Evolutionary conservation across 805 yeast species (phyloP).

Genomic region (Ogataea wickerhamii): DNA sequence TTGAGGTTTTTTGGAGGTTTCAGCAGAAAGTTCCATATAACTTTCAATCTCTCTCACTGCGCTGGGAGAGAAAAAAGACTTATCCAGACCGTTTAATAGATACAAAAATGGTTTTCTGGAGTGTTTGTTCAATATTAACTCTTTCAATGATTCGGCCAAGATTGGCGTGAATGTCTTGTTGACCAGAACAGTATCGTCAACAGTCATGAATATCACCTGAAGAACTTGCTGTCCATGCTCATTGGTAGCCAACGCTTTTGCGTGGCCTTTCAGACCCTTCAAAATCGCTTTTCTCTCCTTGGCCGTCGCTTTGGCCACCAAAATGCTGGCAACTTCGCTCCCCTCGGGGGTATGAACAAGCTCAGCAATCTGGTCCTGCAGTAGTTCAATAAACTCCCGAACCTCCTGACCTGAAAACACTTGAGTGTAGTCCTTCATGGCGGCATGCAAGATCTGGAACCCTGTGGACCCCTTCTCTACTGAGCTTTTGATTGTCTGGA

Average conservation of each 20-base stretch:
- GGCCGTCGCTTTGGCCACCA: constrained; percentile 80
- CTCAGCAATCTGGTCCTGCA: constrained; percentile 88
- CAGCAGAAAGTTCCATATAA: constrained; percentile 58
- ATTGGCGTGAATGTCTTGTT: constrained; percentile 68
- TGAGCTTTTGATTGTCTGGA: constrained; percentile 81
- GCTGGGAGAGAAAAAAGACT: constrained; percentile 75
- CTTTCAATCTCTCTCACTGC: constrained; percentile 55
- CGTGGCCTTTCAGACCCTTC: constrained; percentile 70
- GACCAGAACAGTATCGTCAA: constrained; percentile 88
- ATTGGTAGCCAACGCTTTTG: constrained; percentile 70
- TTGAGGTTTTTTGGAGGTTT: constrained; percentile 83
- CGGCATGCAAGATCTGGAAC: constrained; percentile 92
- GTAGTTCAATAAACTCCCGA: constrained; percentile 75
- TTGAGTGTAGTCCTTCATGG: constrained; percentile 82
- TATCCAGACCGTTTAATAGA: constrained; percentile 71
- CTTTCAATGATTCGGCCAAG: constrained; percentile 47
- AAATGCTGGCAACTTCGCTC: constrained; percentile 79
- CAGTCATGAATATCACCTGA: constrained; percentile 73
- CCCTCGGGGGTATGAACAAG: constrained; percentile 95
- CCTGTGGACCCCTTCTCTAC: constrained; percentile 96
- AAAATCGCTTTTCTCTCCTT: constrained; percentile 85
- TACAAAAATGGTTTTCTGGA: constrained; percentile 89
- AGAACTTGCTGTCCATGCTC: constrained; percentile 84
- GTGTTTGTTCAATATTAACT: constrained; percentile 63
- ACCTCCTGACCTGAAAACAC: constrained; percentile 69